phyloP scores from a whole-genome alignment of 257 asterid species.

The Gardenia jasminoides region DNA sequence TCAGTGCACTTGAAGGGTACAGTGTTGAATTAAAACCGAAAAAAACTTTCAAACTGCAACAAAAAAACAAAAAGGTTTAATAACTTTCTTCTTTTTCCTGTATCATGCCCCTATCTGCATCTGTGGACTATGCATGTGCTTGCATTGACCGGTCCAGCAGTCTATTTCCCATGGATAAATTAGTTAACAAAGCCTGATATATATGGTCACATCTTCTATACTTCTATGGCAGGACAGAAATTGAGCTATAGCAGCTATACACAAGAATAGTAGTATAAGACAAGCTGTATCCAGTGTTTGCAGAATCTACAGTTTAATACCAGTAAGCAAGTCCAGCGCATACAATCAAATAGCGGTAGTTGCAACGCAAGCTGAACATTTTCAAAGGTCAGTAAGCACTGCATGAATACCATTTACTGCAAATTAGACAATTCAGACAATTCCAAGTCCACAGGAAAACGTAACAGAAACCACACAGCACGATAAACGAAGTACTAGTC shows the following conservation, averaged over 20 bases:
- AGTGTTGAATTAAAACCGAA: too few species aligned
- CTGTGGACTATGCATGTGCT: background rate
- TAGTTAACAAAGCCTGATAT: background rate
- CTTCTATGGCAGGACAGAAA: background rate
- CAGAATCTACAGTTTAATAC: background rate
- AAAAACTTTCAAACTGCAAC: too few species aligned
- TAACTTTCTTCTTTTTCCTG: background rate
- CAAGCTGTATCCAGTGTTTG: background rate
- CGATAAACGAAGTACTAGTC: background rate
- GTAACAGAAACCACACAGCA: conserved; percentile 4
- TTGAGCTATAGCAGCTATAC: conserved; percentile 2
- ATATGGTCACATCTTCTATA: conserved; percentile 2
- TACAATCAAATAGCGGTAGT: background rate
- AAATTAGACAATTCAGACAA: conserved; percentile 17
- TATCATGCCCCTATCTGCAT: background rate
- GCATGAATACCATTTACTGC: background rate
- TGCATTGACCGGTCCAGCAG: conserved; percentile 7
- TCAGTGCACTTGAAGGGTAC: too few species aligned
- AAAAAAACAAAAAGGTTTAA: too few species aligned
- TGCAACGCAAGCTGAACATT: background rate
- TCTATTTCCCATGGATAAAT: background rate
- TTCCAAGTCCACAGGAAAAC: conserved; percentile 6
- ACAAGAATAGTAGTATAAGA: background rate
- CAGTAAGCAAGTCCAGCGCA: background rate
- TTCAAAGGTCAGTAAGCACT: background rate